phyloP scores from a whole-genome alignment of 805 yeast species.

The Cyberlindnera euphorbiiphila region DNA sequence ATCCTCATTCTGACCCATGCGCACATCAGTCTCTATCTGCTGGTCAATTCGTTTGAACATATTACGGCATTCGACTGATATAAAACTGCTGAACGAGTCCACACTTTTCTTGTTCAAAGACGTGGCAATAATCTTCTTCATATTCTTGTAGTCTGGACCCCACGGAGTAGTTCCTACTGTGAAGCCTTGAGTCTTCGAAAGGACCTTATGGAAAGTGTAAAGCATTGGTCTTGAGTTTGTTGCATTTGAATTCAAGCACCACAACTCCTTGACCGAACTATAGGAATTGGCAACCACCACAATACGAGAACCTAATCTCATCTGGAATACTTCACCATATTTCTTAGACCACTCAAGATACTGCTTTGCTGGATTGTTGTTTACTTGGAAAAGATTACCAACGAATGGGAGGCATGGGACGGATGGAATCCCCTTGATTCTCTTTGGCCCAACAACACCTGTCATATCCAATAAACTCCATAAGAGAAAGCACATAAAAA shows the following conservation, averaged over 20 bases:
- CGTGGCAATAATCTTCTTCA: constrained; percentile 46
- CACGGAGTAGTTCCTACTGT: constrained; percentile 67
- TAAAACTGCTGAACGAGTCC: constrained; percentile 29
- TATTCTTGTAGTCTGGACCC: constrained; percentile 41
- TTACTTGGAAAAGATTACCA: constrained; percentile 45
- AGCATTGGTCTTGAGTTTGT: constrained; percentile 65
- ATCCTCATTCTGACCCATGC: constrained; percentile 24
- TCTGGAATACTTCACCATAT: constrained; percentile 53
- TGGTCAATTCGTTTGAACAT: constrained; percentile 24
- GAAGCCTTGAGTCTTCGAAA: constrained; percentile 51
- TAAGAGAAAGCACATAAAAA: not conserved
- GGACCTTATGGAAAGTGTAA: constrained; percentile 63
- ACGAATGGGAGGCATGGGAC: constrained; percentile 48
- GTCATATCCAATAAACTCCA: constrained; percentile 16
- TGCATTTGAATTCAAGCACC: constrained; percentile 47
- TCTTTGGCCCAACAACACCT: constrained; percentile 28
- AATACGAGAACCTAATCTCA: constrained; percentile 52
- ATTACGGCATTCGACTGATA: constrained; percentile 38
- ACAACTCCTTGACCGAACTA: constrained; percentile 48
- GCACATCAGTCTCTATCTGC: constrained; percentile 3
- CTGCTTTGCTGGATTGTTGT: constrained; percentile 45
- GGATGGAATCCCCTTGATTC: constrained; percentile 36
- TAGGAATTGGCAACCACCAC: constrained; percentile 67
- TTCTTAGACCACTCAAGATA: constrained; percentile 43
- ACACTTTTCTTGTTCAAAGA: constrained; percentile 38